phyloP scores from a whole-genome alignment of 2,329 filamentous ascomycete species.

The Akanthomyces uredinophilus region DNA sequence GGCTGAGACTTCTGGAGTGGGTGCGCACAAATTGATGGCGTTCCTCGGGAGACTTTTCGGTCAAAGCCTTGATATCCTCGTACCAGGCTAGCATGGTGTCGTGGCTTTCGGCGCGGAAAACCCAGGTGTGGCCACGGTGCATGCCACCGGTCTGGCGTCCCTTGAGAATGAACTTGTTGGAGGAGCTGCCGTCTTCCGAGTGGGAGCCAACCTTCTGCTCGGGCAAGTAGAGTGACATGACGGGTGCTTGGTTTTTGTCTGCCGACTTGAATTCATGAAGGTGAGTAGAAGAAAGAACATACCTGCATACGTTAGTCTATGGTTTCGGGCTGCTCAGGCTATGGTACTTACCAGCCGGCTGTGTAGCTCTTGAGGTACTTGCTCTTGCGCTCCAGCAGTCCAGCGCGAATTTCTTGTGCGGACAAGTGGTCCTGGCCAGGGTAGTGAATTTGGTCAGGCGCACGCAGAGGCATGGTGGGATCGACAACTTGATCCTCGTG shows the following conservation, averaged over 20 bases:
- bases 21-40: constrained; percentile 80
- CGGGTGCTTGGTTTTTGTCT: constrained; percentile 81
- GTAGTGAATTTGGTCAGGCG: constrained; percentile 79
- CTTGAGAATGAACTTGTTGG: constrained; percentile 97
- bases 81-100: constrained; percentile 98
- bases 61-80: constrained; percentile 84
- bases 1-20: constrained; percentile 73
- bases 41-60: constrained; percentile 82
- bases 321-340: neutral
- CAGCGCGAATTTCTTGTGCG: constrained; percentile 77
- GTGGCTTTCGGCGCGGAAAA: constrained; percentile 66
- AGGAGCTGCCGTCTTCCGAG: constrained; percentile 74
- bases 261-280: constrained; percentile 99
- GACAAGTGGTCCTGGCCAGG: constrained; percentile 83
- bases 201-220: constrained; percentile 95
- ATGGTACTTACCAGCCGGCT: constrained; percentile 70
- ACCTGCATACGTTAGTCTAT: constrained; percentile 50
- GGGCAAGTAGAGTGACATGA: constrained; percentile 93
- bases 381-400: constrained; percentile 93
- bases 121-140: constrained; percentile 75
- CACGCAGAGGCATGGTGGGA: constrained; percentile 71
- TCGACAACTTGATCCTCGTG: constrained; percentile 82
- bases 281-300: constrained; percentile 92
- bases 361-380: constrained; percentile 98
- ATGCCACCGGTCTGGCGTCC: constrained; percentile 88